Evolutionary conservation across 306 rosid species (phyloP), one percentile per base, ranked within the genome.

Genomic region (Neltuma alba): DNA sequence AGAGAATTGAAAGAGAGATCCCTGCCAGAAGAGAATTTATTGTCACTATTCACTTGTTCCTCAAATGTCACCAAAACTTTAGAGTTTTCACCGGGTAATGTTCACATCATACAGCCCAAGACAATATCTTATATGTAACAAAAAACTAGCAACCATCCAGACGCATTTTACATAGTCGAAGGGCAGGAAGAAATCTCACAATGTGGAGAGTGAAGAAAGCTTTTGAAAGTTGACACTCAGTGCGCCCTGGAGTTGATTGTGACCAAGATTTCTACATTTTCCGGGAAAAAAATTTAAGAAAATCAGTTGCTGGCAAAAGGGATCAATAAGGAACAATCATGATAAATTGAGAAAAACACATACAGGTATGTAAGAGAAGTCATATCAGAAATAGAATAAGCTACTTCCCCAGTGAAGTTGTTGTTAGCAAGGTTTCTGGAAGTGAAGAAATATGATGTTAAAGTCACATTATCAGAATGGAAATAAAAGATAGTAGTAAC

Each of bases 401-500:
- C 98, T 76, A 90, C 63, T 36, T 68, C 80, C 80, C 91, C 91
- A 31, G 88, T 90, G 45, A 95, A 88, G 70, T 84, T 86, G 79
- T 95, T 93, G 64, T 63, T 3, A 67, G 91, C 99, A 77, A 95
- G 88, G 81, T 95, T 87, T 87, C 99, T 95, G 96, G 89, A 91
- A 20, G 60, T 13, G 76, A 40, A 79, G 80, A 57, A 80, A 66
- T 20, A 79, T 64, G 34, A 48, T 18, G 80, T 79, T 67, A 68
- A 62, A 42, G 79, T 66, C 79, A 81, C 50, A 52, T 41, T 16
- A 48, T 28, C 11, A 68, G 45, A 21, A 23, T 44, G 73, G 72
- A n/a, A 81, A 70, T 50, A 69, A 77, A 70, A 36, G 10, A 37
- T 25, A 65, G 67, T 23, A 62, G 70, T 16, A 87, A 60, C 13